Evolutionary conservation across 1,284 basidiomycete species (phyloP), one percentile per base, ranked within the genome.

Genomic region (Apiotrichum domesticum): DNA sequence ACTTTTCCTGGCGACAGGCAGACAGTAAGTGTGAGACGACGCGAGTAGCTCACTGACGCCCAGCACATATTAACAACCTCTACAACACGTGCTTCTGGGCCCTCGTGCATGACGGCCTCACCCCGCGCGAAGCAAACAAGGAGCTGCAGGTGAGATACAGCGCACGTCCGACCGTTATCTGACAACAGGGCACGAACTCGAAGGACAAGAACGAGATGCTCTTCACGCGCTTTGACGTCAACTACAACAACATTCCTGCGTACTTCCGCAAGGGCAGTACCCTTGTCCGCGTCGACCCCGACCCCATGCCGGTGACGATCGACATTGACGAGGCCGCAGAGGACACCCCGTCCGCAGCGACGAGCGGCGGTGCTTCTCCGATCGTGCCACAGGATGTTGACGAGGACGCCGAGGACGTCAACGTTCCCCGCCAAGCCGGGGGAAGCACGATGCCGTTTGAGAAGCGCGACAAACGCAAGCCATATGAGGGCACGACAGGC

Each of bases 61-160:
- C 68, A 96, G 93, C 96, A 0, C 96, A 98, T 73, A 90, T 98
- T 74, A 98, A 98, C 75, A 98, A 98, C 71, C 79, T 98, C 29
- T 95, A 98, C 79, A 98, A 98, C 69, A 98, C 96, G 0, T 80
- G 81, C 0, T 98, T 98, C 73, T 98, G 95, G 96, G 88, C 93
- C 0, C 81, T 98, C 8, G 85, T 98, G 0, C 84, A 88, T 44
- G 88, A 85, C 7, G 87, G 85, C 0, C 78, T 87, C 69, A 86
- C 84, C 0, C 85, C 87, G 1, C 81, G 84, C 3, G 83, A 96
- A 63, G 94, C 94, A 0, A 90, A 97, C 69, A 83, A 85, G 37
- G 83, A 83, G 1, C 80, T 95, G 4, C 81, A 81, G 68, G 90
- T 88, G 56, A 54, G 79, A 47, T 11, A 45, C 9, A 8, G 8